phyloP scores from a whole-genome alignment of 257 asterid species.

The Parsonsia alboflavescens region DNA sequence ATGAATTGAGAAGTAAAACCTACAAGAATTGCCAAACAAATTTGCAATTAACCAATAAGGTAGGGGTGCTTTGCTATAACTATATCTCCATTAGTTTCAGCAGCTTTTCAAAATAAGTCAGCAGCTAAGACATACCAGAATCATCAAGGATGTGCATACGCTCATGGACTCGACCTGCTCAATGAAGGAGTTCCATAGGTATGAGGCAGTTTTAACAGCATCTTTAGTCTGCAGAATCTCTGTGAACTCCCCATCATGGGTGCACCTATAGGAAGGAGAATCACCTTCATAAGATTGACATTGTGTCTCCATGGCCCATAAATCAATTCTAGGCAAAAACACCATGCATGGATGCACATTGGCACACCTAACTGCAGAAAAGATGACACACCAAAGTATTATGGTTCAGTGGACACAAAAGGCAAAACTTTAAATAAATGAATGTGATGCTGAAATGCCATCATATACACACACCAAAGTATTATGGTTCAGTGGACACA shows the following conservation, averaged over 20 bases:
- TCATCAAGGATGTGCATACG: slow-evolving; percentile 61
- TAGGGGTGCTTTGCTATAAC: not conserved
- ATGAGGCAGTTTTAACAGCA: slow-evolving; percentile 47
- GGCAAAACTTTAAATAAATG: not conserved
- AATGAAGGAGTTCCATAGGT: slow-evolving; percentile 77
- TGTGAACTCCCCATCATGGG: slow-evolving; percentile 11
- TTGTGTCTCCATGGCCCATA: slow-evolving; percentile 78
- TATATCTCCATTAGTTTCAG: not conserved
- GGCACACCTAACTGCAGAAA: slow-evolving; percentile 76
- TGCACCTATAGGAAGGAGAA: slow-evolving; percentile 21
- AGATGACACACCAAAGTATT: slow-evolving; percentile 2
- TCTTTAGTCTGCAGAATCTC: slow-evolving; percentile 28
- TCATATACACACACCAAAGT: not conserved
- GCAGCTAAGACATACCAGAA: slow-evolving; percentile 58
- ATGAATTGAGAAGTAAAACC: not conserved
- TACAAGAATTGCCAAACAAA: not conserved
- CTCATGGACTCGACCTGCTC: slow-evolving; percentile 83
- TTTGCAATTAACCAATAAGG: not conserved
- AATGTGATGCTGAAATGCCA: not conserved
- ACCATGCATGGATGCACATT: slow-evolving; percentile 57
- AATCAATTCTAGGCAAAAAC: slow-evolving; percentile 86
- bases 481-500: not conserved
- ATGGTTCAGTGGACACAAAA: not conserved
- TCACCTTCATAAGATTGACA: slow-evolving; percentile 35
- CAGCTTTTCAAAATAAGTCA: not conserved